phyloP scores from a whole-genome alignment of 805 yeast genomes.

The Wickerhamomyces chambardii region DNA sequence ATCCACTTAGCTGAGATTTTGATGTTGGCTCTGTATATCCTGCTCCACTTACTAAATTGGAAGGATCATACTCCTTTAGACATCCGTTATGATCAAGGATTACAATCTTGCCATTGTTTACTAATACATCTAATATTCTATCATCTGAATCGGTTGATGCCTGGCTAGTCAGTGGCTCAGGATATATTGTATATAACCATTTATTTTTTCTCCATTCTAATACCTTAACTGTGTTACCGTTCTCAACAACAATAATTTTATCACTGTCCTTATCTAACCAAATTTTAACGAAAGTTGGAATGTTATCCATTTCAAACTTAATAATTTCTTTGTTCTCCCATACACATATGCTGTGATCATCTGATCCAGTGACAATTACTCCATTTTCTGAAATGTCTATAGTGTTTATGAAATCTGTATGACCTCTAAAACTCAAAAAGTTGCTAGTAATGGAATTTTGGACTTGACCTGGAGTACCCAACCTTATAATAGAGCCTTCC shows the following conservation, averaged over 20 bases:
- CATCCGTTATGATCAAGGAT: conserved; percentile 24
- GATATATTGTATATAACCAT: conserved; percentile 23
- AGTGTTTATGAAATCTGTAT: conserved; percentile 17
- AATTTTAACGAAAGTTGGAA: conserved; percentile 20
- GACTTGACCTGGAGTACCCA: no score
- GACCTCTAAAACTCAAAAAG: conserved; percentile 9
- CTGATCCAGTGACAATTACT: conserved; percentile 19
- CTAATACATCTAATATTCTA: conserved; percentile 13
- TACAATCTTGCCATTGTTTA: conserved; percentile 14
- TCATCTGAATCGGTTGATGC: conserved; percentile 2
- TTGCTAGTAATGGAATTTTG: no score
- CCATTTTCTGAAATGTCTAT: conserved; percentile 22
- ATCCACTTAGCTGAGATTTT: conserved; percentile 12
- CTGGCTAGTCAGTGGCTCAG: conserved; percentile 13
- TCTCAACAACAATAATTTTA: conserved; percentile 22
- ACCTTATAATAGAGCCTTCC: conserved; percentile 6
- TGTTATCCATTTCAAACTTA: conserved; percentile 7
- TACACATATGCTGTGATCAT: conserved; percentile 19
- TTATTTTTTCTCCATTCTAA: conserved; percentile 22
- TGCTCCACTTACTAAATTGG: conserved; percentile 20
- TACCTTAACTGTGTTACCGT: conserved; percentile 20
- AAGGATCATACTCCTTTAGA: conserved; percentile 20
- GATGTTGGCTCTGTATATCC: conserved; percentile 20
- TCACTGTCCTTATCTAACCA: conserved; percentile 23
- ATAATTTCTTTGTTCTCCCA: conserved; percentile 17